Evolutionary conservation across 306 rosid genomes (phyloP), one percentile per base, ranked within the genome.

Genomic region (Gleditsia sinensis): DNA sequence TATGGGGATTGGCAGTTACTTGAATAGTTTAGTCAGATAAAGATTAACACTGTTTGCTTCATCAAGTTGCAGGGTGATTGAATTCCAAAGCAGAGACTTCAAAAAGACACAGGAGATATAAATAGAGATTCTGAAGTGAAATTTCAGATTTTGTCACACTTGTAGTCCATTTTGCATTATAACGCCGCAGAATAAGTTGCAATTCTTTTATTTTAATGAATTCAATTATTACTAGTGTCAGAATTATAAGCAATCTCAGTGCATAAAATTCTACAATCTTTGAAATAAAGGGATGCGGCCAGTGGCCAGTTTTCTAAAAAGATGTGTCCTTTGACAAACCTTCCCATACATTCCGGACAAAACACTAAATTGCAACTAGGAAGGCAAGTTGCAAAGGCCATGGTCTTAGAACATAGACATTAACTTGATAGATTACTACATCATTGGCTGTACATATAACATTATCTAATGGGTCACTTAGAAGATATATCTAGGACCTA

Each of bases 381-480:
- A 69, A 42, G 37, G 50, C 76, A 54, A 59, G 37, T 77, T 49
- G 71, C 36, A 53, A 49, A 16, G 61, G 32, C 46, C 58, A 40
- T 33, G 39, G 30, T 53, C 68, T 66, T 62, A 79, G 60, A 82
- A 64, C 19, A 71, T 1, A 58, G 62, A 67, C 21, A 61, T 7
- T 34, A 65, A 68, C 64, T 55, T 78, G 65, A 82, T 46, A 82
- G 67, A 71, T 75, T 28, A 69, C 77, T 76, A 61, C 85, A 71
- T 55, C 45, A 54, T 70, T 69, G 81, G 72, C 82, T 86, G 65
- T 86, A 86, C 88, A 83, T 50, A 79, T 60, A 83, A 69, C 86
- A 83, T 74, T 76, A 61, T 69, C 87, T 77, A 86, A 81, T 65
- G 75, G 82, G 90, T 81, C 83, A 62, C 93, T 77, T 49, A 74